These are phyloP conservation scores for Acrasis kona DNA, from an alignment of 78 protist genomes.

Conservation along the genomic window DNA sequence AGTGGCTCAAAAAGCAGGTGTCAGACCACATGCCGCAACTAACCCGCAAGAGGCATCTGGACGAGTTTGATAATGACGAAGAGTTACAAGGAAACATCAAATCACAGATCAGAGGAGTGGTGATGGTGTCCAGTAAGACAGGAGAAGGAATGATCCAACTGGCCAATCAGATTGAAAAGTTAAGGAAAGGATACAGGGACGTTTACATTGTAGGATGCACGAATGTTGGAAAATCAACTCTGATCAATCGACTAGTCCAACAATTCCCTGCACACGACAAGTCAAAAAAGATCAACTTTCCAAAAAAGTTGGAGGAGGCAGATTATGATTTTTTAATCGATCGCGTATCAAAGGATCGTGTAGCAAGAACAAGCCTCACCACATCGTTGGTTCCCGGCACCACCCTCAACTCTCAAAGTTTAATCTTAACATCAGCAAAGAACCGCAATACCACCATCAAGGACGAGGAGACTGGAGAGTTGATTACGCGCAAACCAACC, in stretches of 20 bases:
- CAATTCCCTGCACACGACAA: not conserved
- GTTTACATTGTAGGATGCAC: not conserved
- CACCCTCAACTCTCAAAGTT: not conserved
- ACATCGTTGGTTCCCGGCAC: not conserved
- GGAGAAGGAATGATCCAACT: not conserved
- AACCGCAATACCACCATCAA: too few relatives aligned
- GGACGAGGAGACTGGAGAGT: too few relatives aligned
- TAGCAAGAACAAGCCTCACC: not conserved
- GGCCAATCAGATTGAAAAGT: not conserved
- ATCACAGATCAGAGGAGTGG: not conserved
- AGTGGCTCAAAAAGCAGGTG: not conserved
- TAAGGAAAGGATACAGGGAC: not conserved
- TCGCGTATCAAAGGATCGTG: too few relatives aligned
- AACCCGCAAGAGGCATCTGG: too few relatives aligned
- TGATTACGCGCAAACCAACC: not conserved
- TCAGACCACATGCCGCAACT: too few relatives aligned
- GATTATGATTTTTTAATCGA: too few relatives aligned
- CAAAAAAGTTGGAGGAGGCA: too few relatives aligned
- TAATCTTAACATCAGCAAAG: too few relatives aligned
- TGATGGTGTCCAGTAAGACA: not conserved
- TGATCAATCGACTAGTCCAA: not conserved
- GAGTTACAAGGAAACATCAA: too few relatives aligned
- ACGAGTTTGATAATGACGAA: too few relatives aligned
- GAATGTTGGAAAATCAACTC: not conserved
- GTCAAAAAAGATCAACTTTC: too few relatives aligned